Evolutionary conservation across 2,329 filamentous ascomycete genomes (phyloP).

Genomic region (Emericellopsis cladophorae): DNA sequence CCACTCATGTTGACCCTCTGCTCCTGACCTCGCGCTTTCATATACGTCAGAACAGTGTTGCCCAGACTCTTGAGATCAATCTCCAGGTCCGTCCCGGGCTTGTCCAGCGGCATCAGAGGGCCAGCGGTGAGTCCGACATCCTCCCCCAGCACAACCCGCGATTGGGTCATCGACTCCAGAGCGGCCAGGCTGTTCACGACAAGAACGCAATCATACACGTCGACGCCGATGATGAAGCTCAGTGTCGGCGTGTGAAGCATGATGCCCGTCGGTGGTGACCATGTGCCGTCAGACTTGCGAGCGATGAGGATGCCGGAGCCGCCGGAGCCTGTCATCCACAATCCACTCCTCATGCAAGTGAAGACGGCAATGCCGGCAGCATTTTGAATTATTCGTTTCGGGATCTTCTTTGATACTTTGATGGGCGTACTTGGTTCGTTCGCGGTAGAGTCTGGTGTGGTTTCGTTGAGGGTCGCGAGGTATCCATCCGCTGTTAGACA

Average conservation of each 20-base stretch:
- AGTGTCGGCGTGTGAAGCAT: constrained; percentile 80
- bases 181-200: constrained; percentile 82
- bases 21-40: constrained; percentile 44
- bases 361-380: constrained; percentile 88
- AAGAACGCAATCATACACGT: constrained; percentile 91
- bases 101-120: constrained; percentile 49
- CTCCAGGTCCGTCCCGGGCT: constrained; percentile 35
- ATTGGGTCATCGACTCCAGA: constrained; percentile 69
- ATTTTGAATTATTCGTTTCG: constrained; percentile 71
- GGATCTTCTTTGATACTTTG: constrained; percentile 67
- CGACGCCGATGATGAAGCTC: constrained; percentile 81
- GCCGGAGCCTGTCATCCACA: constrained; percentile 85
- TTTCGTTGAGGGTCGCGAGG: constrained; percentile 28
- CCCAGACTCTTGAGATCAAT: constrained; percentile 37
- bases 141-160: constrained; percentile 68
- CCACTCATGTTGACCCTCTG: constrained; percentile 41
- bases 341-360: constrained; percentile 85
- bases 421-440: constrained; percentile 32
- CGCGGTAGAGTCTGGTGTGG: constrained; percentile 9
- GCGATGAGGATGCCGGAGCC: constrained; percentile 81
- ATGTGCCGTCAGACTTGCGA: constrained; percentile 72
- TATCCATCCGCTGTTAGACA: constrained; percentile 38
- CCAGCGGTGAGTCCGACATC: constrained; percentile 69
- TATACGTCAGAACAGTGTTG: constrained; percentile 43
- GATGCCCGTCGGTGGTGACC: constrained; percentile 86